phyloP scores from a whole-genome alignment of 495 filamentous ascomycete genomes.

The Podospora sp. region DNA sequence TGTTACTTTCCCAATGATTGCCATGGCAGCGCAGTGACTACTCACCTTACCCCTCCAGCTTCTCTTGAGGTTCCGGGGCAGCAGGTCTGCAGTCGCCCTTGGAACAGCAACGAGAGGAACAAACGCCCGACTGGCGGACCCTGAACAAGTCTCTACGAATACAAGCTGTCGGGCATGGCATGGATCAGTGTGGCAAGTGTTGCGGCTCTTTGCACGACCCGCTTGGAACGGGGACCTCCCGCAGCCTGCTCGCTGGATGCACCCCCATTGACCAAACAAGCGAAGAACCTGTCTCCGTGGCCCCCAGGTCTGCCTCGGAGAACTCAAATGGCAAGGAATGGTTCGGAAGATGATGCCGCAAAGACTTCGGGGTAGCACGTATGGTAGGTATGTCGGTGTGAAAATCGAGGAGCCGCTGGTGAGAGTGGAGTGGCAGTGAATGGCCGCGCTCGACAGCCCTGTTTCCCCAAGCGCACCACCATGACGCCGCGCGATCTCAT shows the following conservation, averaged over 20 bases:
- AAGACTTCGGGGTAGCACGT: neutral
- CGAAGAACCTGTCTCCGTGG: neutral
- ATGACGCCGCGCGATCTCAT: neutral
- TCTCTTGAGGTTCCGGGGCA: neutral
- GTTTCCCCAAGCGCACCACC: neutral
- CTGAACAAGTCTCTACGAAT: no score
- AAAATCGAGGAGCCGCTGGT: neutral
- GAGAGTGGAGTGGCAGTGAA: neutral
- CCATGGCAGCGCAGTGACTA: neutral
- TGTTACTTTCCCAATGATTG: neutral
- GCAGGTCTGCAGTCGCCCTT: neutral
- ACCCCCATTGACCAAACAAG: neutral
- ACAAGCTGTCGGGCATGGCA: no score
- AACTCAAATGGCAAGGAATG: neutral
- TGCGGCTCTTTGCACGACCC: neutral
- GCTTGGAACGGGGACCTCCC: neutral
- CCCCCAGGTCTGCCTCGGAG: conserved; percentile 7
- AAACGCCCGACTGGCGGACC: neutral
- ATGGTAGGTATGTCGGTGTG: neutral
- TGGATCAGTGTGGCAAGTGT: no score
- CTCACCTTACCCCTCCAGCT: neutral
- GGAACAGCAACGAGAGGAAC: neutral
- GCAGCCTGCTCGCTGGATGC: neutral
- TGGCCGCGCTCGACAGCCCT: conserved; percentile 5
- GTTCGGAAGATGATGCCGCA: neutral